Evolutionary conservation across 352 stramenopile species (phyloP).

Genomic region (Lagenidium sp.): DNA sequence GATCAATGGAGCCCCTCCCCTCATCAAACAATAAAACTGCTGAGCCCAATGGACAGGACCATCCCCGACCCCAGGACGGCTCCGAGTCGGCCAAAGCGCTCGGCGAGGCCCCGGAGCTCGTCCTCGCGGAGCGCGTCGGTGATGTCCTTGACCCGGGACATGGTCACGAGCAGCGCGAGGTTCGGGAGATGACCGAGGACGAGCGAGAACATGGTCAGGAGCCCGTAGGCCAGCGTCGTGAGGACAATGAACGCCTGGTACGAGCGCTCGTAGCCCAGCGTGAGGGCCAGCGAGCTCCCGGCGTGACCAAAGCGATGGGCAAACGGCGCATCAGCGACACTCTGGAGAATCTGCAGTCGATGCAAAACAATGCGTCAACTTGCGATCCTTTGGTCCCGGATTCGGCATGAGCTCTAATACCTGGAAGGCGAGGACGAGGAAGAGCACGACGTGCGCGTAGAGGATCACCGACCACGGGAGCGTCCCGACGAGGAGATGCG

Average conservation of each 20-base stretch:
- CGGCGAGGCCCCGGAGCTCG: conserved; percentile 41
- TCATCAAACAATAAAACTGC: conserved; percentile 13
- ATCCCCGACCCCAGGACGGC: conserved; percentile 34
- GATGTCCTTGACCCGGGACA: conserved; percentile 54
- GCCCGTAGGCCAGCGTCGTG: conserved; percentile 43
- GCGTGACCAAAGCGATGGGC: conserved; percentile 36
- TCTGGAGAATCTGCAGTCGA: conserved; percentile 39
- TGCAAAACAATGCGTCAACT: not conserved
- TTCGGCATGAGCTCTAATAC: conserved; percentile 3
- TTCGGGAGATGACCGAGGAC: conserved; percentile 56
- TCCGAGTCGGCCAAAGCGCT: conserved; percentile 37
- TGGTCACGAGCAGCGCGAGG: conserved; percentile 43
- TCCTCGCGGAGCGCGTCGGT: conserved; percentile 65
- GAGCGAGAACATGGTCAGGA: conserved; percentile 37
- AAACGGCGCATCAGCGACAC: conserved; percentile 64
- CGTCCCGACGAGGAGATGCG: conserved; percentile 36
- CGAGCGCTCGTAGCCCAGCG: conserved; percentile 42
- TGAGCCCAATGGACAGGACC: conserved; percentile 42
- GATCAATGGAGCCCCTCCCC: no score
- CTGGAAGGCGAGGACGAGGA: conserved; percentile 45
- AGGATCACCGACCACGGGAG: conserved; percentile 25
- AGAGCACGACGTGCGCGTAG: conserved; percentile 56
- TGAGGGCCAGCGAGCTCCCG: conserved; percentile 38
- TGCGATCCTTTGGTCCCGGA: not conserved
- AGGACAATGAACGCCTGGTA: conserved; percentile 62